Evolutionary conservation across 495 filamentous ascomycete genomes (phyloP).

Genomic region (Trypethelium eluteriae): DNA sequence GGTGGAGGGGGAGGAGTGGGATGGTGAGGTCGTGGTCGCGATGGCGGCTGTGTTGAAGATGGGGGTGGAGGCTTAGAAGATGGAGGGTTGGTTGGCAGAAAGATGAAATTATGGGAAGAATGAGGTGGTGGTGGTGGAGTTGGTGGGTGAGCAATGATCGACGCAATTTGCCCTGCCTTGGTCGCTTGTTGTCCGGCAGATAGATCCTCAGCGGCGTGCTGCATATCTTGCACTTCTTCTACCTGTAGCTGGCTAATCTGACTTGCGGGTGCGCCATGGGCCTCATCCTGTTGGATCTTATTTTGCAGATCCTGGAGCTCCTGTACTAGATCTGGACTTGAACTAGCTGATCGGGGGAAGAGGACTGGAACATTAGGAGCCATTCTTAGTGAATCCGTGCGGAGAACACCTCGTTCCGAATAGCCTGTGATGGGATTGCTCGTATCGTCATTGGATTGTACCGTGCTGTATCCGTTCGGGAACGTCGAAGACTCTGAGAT

Average conservation of each 20-base stretch:
- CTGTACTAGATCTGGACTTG: not conserved
- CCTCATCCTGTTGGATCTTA: conserved; percentile 4
- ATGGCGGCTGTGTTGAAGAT: not conserved
- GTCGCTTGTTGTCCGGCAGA: not conserved
- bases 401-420: not conserved
- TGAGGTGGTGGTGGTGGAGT: not conserved
- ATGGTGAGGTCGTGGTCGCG: no score
- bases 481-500: not conserved
- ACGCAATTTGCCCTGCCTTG: not conserved
- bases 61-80: not conserved
- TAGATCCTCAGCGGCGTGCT: not conserved
- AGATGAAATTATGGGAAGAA: no score
- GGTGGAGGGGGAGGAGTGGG: not conserved
- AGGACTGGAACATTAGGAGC: no score
- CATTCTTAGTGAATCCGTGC: not conserved
- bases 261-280: not conserved
- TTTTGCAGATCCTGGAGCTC: not conserved
- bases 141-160: not conserved
- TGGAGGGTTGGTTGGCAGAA: not conserved
- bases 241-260: not conserved
- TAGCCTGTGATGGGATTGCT: not conserved
- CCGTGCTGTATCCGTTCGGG: not conserved
- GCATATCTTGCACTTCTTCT: not conserved
- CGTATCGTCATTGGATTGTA: not conserved
- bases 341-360: not conserved